Percentiles rank a stretch among this genome's conserved stretches.
Evolutionary conservation across 176 grass and related monocot genomes (phyloP).

Genomic region (Hsuehochloa calcarea): DNA sequence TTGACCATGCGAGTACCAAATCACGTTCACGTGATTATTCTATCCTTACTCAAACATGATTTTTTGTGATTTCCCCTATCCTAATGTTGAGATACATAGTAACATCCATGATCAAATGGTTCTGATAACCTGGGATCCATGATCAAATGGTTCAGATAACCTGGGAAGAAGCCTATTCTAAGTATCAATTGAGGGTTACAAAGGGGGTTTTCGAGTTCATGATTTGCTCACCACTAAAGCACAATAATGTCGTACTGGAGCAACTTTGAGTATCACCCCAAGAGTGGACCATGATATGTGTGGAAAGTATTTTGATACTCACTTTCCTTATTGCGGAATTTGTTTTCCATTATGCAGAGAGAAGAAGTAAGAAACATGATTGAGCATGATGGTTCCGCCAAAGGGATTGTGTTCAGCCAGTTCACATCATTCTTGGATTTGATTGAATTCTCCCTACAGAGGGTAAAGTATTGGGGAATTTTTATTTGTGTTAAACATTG

Average conservation of each 20-base stretch:
- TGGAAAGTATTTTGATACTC: not conserved
- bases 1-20: not conserved
- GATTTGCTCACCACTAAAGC: not conserved
- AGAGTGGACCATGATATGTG: too few species aligned
- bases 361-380: conserved; percentile 92
- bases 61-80: not conserved
- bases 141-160: not conserved
- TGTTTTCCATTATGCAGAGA: conserved; percentile 42
- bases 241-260: not conserved
- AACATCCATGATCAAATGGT: not conserved
- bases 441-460: conserved; percentile 75
- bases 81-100: not conserved
- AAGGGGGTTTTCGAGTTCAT: not conserved
- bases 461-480: conserved; percentile 36
- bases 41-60: not conserved
- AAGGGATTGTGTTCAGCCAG: conserved; percentile 96
- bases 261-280: not conserved
- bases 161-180: not conserved
- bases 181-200: not conserved
- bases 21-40: not conserved
- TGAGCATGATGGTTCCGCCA: conserved; percentile 89
- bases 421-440: conserved; percentile 94
- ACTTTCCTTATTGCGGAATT: not conserved
- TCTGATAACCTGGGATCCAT: not conserved
- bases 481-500: not conserved